Evolutionary conservation across 1,139 yeast species (phyloP).

Genomic region (Suhomyces chickasaworum): DNA sequence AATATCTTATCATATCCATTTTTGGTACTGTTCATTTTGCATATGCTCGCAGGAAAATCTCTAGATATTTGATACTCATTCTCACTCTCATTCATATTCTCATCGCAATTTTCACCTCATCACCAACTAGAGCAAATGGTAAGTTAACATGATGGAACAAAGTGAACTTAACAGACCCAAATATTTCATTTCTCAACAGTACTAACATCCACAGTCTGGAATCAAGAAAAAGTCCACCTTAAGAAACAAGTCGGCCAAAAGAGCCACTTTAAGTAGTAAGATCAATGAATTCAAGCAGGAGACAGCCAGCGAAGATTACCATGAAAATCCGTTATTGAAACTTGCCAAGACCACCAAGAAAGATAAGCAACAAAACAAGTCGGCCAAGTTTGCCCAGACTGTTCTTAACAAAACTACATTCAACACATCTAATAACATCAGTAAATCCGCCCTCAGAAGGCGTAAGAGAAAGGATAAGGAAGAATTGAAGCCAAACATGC

Average conservation of each 20-base stretch:
- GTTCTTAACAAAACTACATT: slow-evolving; percentile 32
- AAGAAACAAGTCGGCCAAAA: slow-evolving; percentile 36
- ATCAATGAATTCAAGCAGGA: slow-evolving; percentile 31
- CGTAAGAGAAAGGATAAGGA: slow-evolving; percentile 65
- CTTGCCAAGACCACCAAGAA: slow-evolving; percentile 55
- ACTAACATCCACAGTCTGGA: slow-evolving; percentile 27
- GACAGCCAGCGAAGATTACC: slow-evolving; percentile 19
- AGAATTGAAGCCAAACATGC: slow-evolving; percentile 65
- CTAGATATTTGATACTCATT: too few relatives aligned
- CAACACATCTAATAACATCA: slow-evolving; percentile 45
- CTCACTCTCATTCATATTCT: too few relatives aligned
- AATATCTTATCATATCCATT: neutral
- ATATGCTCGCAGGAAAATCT: neutral
- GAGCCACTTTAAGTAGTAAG: slow-evolving; percentile 26
- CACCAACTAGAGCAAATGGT: slow-evolving; percentile 10
- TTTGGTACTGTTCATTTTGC: neutral
- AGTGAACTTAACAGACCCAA: too few relatives aligned
- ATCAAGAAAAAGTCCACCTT: slow-evolving; percentile 42
- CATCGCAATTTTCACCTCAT: slow-evolving; percentile 7
- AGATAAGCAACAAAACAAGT: slow-evolving; percentile 49
- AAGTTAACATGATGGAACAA: slow-evolving; percentile 3
- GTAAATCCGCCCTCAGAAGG: slow-evolving; percentile 67
- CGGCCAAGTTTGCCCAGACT: slow-evolving; percentile 32
- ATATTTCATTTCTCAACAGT: neutral
- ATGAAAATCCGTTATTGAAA: slow-evolving; percentile 57